Conservation (phyloP, 345 rosid genomes). For the Eucalyptus globulus region DNA sequence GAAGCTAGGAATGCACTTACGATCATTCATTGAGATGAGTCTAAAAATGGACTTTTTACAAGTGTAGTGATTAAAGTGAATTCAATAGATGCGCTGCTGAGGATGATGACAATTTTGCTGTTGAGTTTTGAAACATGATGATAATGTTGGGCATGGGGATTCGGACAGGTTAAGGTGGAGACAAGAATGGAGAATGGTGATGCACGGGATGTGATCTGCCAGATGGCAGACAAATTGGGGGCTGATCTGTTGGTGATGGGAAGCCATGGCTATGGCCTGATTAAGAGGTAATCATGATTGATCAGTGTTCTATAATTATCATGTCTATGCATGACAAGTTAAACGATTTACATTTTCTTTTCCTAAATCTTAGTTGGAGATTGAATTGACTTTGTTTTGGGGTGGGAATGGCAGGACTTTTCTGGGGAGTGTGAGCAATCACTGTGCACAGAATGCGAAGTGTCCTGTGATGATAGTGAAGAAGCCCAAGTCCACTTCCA, state of each 20-base stretch:
- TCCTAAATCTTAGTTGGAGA: neutral
- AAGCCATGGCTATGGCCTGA: constrained; percentile 47
- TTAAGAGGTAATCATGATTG: constrained; percentile 23
- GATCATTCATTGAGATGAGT: neutral
- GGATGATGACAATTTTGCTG: neutral
- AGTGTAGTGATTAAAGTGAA: neutral
- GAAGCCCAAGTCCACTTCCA: constrained; percentile 23
- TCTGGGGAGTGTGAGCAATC: constrained; percentile 61
- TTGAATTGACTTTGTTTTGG: neutral
- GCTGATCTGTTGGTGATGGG: constrained; percentile 53
- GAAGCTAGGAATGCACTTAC: neutral
- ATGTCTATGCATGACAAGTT: neutral
- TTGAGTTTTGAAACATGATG: neutral
- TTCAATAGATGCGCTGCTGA: neutral
- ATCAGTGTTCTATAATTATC: neutral
- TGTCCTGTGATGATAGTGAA: constrained; percentile 55
- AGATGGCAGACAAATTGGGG: constrained; percentile 26
- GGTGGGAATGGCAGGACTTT: constrained; percentile 16
- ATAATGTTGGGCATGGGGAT: neutral
- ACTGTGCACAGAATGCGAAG: constrained; percentile 52
- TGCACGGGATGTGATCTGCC: constrained; percentile 52
- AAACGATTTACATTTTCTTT: neutral
- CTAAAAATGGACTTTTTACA: neutral
- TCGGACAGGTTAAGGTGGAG: constrained; percentile 37
- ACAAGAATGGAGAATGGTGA: constrained; percentile 27